A percentile compares a stretch with the other conserved stretches of the same genome.
Conservation (phyloP, 495 filamentous ascomycete species). For the Talaromyces wortmannii region DNA sequence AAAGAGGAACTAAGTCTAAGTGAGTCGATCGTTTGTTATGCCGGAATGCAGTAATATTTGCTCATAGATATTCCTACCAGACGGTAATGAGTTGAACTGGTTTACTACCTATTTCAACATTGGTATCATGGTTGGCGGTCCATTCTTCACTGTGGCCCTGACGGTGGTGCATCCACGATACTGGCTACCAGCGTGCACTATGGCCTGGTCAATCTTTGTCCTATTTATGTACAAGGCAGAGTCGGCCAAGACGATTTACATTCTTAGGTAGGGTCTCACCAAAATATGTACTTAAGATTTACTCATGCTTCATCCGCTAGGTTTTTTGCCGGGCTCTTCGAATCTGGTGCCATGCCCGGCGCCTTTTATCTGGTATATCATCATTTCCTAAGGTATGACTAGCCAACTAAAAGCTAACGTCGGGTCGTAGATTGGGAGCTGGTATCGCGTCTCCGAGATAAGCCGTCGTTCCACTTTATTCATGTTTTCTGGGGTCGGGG, state of each 20-base stretch:
- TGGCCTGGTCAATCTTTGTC: slow-evolving; percentile 3
- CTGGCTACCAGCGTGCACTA: slow-evolving; percentile 28
- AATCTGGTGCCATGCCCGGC: slow-evolving; percentile 1
- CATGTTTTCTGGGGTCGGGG: slow-evolving; percentile 4
- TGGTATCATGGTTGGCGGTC: slow-evolving; percentile 44
- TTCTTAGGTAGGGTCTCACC: not conserved
- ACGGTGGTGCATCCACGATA: slow-evolving; percentile 36
- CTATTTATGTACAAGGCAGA: not conserved
- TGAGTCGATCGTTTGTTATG: not conserved
- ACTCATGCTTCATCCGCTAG: not conserved
- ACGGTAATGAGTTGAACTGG: slow-evolving; percentile 28
- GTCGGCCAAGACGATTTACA: not conserved
- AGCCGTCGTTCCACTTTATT: slow-evolving; percentile 5
- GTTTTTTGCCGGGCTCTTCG: slow-evolving; percentile 4
- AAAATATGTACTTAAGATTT: not conserved
- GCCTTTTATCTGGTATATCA: not conserved
- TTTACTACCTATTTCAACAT: slow-evolving; percentile 40
- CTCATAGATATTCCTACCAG: slow-evolving; percentile 8
- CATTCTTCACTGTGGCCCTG: slow-evolving; percentile 42
- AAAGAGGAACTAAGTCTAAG: slow-evolving; percentile 23
- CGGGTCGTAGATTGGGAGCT: slow-evolving; percentile 1
- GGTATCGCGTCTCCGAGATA: slow-evolving; percentile 7
- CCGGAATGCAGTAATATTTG: not conserved
- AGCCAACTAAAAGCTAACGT: not conserved
- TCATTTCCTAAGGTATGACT: not conserved